Evolutionary conservation across 257 asterid genomes (phyloP).

Genomic region (Nicotiana noctiflora): DNA sequence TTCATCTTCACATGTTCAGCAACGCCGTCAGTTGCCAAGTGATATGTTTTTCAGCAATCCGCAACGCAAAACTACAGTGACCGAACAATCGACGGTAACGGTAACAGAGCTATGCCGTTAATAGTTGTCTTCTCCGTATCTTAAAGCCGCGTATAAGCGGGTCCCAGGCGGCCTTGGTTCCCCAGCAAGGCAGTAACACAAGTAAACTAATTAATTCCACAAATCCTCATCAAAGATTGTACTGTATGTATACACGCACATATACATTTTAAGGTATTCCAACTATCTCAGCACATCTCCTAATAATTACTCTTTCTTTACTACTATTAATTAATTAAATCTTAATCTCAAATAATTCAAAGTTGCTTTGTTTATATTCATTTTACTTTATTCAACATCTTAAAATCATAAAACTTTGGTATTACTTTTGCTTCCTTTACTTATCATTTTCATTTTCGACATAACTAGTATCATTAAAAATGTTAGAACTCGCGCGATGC

Average conservation of each 20-base stretch:
- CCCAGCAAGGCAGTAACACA: conserved; percentile 31
- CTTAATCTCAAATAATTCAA: no score
- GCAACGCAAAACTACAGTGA: not conserved
- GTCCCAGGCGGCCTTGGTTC: conserved; percentile 28
- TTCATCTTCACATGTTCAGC: not conserved
- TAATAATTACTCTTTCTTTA: no score
- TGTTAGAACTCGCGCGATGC: no score
- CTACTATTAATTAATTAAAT: no score
- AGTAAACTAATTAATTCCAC: not conserved
- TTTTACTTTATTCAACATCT: not conserved
- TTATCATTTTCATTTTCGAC: not conserved
- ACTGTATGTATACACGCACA: no score
- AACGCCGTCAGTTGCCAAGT: conserved; percentile 22
- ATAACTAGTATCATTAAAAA: no score
- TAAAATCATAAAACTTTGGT: not conserved
- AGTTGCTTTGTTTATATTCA: no score
- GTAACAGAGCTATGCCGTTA: not conserved
- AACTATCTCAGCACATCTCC: no score
- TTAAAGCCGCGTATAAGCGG: conserved; percentile 47
- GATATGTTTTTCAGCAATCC: no score
- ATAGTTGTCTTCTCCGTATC: not conserved
- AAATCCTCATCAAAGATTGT: no score
- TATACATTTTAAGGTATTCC: no score
- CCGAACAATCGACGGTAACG: not conserved
- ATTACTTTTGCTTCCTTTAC: not conserved